Evolutionary conservation across 192 early-diverging fungal genomes (phyloP).

Genomic region (Backusella sp.): DNA sequence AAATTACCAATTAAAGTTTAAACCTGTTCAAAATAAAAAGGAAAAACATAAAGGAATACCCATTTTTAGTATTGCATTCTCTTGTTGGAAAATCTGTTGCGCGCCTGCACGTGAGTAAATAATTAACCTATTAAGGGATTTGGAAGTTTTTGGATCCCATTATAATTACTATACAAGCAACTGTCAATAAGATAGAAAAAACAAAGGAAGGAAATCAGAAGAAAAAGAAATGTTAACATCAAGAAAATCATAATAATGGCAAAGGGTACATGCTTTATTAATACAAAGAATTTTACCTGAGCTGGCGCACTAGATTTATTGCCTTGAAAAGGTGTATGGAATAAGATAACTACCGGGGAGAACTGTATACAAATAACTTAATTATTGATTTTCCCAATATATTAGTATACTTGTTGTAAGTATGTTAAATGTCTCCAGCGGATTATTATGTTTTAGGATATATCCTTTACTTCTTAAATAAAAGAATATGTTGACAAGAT

Average conservation of each 20-base stretch:
- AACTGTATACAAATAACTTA: background rate
- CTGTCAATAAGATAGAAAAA: background rate
- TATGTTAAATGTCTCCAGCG: background rate
- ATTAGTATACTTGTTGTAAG: background rate
- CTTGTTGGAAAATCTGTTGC: background rate
- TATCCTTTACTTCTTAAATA: background rate
- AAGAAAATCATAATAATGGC: background rate
- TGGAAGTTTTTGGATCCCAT: background rate
- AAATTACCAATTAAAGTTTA: background rate
- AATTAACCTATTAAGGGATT: background rate
- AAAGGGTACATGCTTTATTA: background rate
- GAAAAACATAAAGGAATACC: background rate
- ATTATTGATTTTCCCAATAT: background rate
- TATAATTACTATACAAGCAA: background rate
- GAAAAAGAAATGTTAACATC: background rate
- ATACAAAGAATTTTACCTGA: background rate
- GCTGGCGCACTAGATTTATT: background rate
- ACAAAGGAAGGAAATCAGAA: no score
- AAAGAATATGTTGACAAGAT: background rate
- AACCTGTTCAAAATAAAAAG: background rate
- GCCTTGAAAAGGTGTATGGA: background rate
- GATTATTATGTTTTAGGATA: background rate
- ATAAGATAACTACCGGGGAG: no score
- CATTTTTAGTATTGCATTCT: background rate
- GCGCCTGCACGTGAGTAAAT: background rate